Percentiles rank a stretch among this genome's conserved stretches.
These are phyloP conservation scores for Neoarthrinium moseri DNA, from an alignment of 2,329 filamentous ascomycete genomes.

Conservation along the genomic window DNA sequence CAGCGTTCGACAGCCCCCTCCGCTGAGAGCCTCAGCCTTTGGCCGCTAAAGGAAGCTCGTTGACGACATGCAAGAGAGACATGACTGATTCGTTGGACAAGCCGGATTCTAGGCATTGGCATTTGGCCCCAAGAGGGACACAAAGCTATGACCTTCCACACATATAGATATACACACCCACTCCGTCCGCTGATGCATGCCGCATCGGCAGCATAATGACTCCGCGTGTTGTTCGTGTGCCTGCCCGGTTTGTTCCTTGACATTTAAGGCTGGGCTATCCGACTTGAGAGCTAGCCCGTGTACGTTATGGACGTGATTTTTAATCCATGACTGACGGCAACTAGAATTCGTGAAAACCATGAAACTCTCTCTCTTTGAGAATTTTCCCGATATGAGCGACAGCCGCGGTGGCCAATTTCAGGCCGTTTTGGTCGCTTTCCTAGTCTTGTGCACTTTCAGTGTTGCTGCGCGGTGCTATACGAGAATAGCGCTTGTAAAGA, in stretches of 20 bases:
- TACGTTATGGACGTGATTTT: neutral
- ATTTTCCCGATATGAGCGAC: neutral
- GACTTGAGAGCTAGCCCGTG: neutral
- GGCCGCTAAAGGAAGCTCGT: neutral
- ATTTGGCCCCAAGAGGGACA: too few species aligned
- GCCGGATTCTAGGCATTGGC: too few species aligned
- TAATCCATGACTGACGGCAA: neutral
- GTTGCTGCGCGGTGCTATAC: constrained; percentile 5
- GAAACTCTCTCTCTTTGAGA: neutral
- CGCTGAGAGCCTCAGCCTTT: neutral
- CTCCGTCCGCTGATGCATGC: neutral
- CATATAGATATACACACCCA: neutral
- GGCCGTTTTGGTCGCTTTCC: constrained; percentile 5
- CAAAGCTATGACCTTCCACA: constrained; percentile 5
- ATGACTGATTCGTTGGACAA: too few species aligned
- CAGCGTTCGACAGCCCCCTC: neutral
- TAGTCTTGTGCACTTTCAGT: neutral
- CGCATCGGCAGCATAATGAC: neutral
- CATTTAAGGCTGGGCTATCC: neutral
- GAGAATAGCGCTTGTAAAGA: neutral
- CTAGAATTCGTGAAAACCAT: neutral
- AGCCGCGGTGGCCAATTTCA: constrained; percentile 3
- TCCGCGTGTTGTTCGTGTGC: neutral
- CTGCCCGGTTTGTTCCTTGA: neutral
- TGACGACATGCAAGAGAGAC: neutral